Evolutionary conservation across 2,329 filamentous ascomycete genomes (phyloP), one percentile per base, ranked within the genome.

Genomic region (Lasiodiplodia citricola): DNA sequence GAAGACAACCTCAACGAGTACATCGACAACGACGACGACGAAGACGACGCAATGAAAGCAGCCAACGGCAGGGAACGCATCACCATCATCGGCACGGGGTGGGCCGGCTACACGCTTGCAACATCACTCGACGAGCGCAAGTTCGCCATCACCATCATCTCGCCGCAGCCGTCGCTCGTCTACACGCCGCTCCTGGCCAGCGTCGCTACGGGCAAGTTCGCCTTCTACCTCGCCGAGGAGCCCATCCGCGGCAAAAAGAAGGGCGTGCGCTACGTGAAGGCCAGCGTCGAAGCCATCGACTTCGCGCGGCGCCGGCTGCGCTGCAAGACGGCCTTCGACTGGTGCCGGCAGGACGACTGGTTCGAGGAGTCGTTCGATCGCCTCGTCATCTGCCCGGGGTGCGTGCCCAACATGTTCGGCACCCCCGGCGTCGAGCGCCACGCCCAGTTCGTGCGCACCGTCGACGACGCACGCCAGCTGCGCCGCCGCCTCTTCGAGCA

Each of bases 161-260:
- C 82, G 0, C 82, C 82, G 1, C 69, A 78, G 7, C 75, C 80
- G 7, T 84, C 81, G 3, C 78, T 81, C 37, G 80, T 81, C 58
- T 81, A 83, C 68, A 84, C 82, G 0, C 82, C 83, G 8, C 74
- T 84, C 2, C 77, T 84, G 55, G 69, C 66, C 70, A 71, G 68
- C 44, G 82, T 81, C 23, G 82, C 83, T 8, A 81, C 80, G 55
- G 81, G 80, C 1, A 76, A 83, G 37, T 83, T 83, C 76, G 78
- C 83, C 66, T 82, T 83, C 70, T 77, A 80, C 25, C 76, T 83
- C 1, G 82, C 82, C 23, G 82, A 84, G 70, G 82, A 83, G 71
- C 81, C 82, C 0, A 72, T 84, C 6, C 76, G 81, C 13, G 74
- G 79, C 23, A 75, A 78, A 50, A 72, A 75, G 41, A 72, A 76